These are phyloP conservation scores for Cordyceps tenuipes DNA, from an alignment of 2,329 filamentous ascomycete species.

Conservation along the genomic window DNA sequence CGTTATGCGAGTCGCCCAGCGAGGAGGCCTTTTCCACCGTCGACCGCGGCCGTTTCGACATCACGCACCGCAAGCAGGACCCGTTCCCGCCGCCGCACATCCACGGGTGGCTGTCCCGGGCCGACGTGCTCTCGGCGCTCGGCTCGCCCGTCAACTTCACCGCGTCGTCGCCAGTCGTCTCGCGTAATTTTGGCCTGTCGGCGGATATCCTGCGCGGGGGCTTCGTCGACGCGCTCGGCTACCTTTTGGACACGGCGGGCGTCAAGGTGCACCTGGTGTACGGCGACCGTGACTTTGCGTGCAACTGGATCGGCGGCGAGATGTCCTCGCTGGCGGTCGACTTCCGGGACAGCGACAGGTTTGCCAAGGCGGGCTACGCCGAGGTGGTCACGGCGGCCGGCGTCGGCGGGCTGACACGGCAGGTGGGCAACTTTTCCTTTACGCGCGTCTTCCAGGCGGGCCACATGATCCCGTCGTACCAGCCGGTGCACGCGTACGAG, in stretches of 20 bases:
- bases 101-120: conserved; percentile 52
- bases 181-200: conserved; percentile 51
- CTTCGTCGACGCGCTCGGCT: conserved; percentile 44
- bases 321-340: conserved; percentile 56
- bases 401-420: conserved; percentile 61
- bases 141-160: conserved; percentile 55
- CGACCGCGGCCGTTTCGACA: conserved; percentile 50
- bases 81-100: conserved; percentile 58
- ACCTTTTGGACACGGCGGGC: conserved; percentile 47
- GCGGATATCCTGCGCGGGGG: conserved; percentile 47
- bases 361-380: conserved; percentile 57
- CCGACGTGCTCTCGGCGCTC: conserved; percentile 47
- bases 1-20: conserved; percentile 43
- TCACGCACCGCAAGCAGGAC: conserved; percentile 45
- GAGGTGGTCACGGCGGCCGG: conserved; percentile 56
- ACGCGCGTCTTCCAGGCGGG: conserved; percentile 58
- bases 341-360: conserved; percentile 36
- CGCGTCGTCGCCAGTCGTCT: conserved; percentile 32
- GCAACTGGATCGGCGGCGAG: conserved; percentile 63
- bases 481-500: conserved; percentile 48
- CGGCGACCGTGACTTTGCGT: conserved; percentile 52
- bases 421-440: conserved; percentile 65
- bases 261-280: conserved; percentile 67
- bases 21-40: conserved; percentile 46
- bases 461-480: conserved; percentile 52